A percentile compares a stretch with the other conserved stretches of the same genome.
These are phyloP conservation scores for Lophium mytilinum DNA, from an alignment of 495 filamentous ascomycete species.

Conservation along the genomic window DNA sequence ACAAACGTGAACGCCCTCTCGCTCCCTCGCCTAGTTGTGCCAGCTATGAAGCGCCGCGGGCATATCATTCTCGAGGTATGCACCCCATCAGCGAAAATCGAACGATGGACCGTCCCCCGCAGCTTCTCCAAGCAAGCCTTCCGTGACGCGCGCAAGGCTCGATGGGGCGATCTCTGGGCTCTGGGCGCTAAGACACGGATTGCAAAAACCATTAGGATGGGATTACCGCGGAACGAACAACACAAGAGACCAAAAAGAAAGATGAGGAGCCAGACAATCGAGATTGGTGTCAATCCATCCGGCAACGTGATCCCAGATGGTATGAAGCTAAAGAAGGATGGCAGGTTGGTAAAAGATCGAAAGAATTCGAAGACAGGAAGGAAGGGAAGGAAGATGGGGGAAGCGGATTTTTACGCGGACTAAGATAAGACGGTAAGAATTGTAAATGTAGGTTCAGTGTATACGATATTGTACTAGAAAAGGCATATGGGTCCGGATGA, in stretches of 20 bases:
- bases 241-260: constrained; percentile 22
- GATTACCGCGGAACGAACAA: constrained; percentile 30
- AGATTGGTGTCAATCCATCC: constrained; percentile 17
- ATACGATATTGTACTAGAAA: not conserved
- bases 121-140: constrained; percentile 74
- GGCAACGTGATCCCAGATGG: constrained; percentile 16
- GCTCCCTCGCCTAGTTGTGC: constrained; percentile 68
- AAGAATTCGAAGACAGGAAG: constrained; percentile 29
- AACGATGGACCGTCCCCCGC: constrained; percentile 86
- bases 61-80: constrained; percentile 89
- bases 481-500: too few relatives aligned
- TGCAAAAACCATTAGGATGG: constrained; percentile 51
- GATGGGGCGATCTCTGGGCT: constrained; percentile 94
- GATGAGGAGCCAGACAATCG: constrained; percentile 17
- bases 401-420: constrained; percentile 6
- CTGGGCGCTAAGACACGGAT: constrained; percentile 84
- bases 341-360: constrained; percentile 25
- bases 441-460: not conserved
- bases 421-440: not conserved
- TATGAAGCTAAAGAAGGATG: constrained; percentile 20
- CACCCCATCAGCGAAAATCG: constrained; percentile 76
- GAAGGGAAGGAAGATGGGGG: constrained; percentile 33
- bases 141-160: constrained; percentile 80
- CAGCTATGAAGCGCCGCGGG: constrained; percentile 75
- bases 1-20: constrained; percentile 46